Evolutionary conservation across 768 basidiomycete species (phyloP).

Genomic region (Serendipita sp.): DNA sequence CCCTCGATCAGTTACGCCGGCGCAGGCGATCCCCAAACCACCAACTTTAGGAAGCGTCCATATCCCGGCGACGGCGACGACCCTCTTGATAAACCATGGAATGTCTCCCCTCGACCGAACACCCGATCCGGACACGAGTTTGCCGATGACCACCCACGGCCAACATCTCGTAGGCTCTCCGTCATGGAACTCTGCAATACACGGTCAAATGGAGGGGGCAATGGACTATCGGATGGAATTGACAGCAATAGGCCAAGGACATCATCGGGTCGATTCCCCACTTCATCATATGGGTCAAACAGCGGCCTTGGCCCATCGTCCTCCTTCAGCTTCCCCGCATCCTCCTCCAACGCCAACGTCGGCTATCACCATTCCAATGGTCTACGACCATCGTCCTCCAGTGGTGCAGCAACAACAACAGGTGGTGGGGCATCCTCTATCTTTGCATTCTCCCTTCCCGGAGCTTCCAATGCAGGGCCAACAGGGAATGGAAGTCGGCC

Average conservation of each 20-base stretch:
- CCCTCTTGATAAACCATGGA: not conserved
- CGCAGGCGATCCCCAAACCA: conserved; percentile 6
- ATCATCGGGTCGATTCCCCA: conserved; percentile 5
- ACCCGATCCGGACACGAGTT: conserved; percentile 4
- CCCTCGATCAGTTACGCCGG: conserved; percentile 29
- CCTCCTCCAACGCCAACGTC: conserved; percentile 5
- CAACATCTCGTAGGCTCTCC: conserved; percentile 62
- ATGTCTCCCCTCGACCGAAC: conserved; percentile 16
- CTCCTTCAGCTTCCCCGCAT: conserved; percentile 6
- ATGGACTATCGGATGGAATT: conserved; percentile 2
- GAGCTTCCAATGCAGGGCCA: not conserved
- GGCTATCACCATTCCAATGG: conserved; percentile 4
- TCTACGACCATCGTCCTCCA: conserved; percentile 3
- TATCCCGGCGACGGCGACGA: not conserved
- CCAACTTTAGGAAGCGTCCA: conserved; percentile 1
- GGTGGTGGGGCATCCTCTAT: not conserved
- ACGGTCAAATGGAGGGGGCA: not conserved
- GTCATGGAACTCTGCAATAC: conserved; percentile 76
- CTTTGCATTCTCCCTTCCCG: not conserved
- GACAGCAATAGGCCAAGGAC: not conserved
- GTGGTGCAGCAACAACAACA: not conserved
- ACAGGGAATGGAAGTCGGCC: not conserved
- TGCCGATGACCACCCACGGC: conserved; percentile 34
- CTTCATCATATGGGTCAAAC: not conserved
- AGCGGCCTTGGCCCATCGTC: not conserved